Evolutionary conservation across 1,139 yeast species (phyloP).

Genomic region (Sugiyamaella castrensis): DNA sequence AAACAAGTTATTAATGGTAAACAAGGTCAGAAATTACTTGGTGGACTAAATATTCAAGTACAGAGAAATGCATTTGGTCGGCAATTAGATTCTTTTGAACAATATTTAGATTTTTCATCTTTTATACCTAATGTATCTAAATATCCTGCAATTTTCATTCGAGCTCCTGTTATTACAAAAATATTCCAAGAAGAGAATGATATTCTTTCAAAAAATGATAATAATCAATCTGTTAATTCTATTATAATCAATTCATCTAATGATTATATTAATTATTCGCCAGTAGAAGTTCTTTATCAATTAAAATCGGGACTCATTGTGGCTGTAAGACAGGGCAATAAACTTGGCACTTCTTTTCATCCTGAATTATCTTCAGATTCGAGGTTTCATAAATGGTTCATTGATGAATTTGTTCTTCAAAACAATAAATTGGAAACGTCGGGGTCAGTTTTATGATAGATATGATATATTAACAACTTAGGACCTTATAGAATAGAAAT

Average conservation of each 20-base stretch:
- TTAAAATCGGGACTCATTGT: constrained; percentile 43
- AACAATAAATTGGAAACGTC: too few relatives aligned
- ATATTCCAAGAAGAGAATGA: neutral
- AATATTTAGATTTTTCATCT: constrained; percentile 45
- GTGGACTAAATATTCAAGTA: constrained; percentile 64
- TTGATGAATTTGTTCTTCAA: constrained; percentile 35
- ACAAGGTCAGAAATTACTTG: constrained; percentile 58
- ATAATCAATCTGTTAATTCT: constrained; percentile 32
- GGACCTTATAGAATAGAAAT: too few relatives aligned
- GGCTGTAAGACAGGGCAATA: constrained; percentile 68
- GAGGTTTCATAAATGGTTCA: constrained; percentile 71
- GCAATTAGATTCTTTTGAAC: constrained; percentile 65
- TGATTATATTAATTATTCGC: constrained; percentile 33
- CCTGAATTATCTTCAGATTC: constrained; percentile 66
- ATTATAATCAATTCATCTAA: constrained; percentile 35
- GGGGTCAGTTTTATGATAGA: too few relatives aligned
- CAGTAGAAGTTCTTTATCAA: constrained; percentile 37
- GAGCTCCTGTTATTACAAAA: constrained; percentile 56
- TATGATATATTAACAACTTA: too few relatives aligned
- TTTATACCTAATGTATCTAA: constrained; percentile 2
- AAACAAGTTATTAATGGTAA: constrained; percentile 51
- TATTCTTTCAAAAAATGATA: constrained; percentile 19
- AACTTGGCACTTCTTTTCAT: constrained; percentile 76
- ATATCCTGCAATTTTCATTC: constrained; percentile 46
- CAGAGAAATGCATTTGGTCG: constrained; percentile 77